These are phyloP conservation scores for Tolypocladium paradoxum DNA, from an alignment of 2,329 filamentous ascomycete species.

Conservation along the genomic window DNA sequence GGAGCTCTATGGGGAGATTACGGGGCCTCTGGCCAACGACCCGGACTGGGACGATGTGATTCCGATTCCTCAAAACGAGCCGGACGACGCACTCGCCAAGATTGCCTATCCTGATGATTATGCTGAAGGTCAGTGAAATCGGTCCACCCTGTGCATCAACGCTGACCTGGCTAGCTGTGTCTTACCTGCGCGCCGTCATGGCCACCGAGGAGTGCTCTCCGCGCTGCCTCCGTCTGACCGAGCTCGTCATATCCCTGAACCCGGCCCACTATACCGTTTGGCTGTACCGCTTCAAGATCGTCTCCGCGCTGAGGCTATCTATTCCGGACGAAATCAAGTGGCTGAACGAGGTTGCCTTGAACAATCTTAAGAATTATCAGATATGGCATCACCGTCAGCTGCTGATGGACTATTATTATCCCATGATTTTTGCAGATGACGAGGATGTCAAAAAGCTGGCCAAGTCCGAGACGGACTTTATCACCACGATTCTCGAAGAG, in stretches of 20 bases:
- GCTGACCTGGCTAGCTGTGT: slow-evolving; percentile 51
- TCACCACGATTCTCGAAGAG: slow-evolving; percentile 67
- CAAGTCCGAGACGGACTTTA: slow-evolving; percentile 61
- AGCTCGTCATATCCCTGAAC: slow-evolving; percentile 85
- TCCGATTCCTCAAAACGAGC: slow-evolving; percentile 76
- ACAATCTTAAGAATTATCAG: slow-evolving; percentile 95
- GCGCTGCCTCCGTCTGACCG: slow-evolving; percentile 69
- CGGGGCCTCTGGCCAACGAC: slow-evolving; percentile 42
- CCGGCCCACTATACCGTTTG: slow-evolving; percentile 97
- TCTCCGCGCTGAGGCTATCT: slow-evolving; percentile 55
- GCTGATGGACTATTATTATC: slow-evolving; percentile 48
- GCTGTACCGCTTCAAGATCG: slow-evolving; percentile 80
- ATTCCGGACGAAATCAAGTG: slow-evolving; percentile 67
- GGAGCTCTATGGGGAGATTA: slow-evolving; percentile 42
- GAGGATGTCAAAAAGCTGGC: slow-evolving; percentile 47
- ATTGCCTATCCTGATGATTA: slow-evolving; percentile 91
- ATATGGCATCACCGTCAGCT: slow-evolving; percentile 76
- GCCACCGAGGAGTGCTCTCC: slow-evolving; percentile 72
- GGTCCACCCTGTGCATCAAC: not conserved
- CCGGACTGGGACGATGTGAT: slow-evolving; percentile 75
- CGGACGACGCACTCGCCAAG: slow-evolving; percentile 72
- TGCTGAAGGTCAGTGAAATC: slow-evolving; percentile 50
- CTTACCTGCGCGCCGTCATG: slow-evolving; percentile 92
- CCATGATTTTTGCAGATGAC: slow-evolving; percentile 48
- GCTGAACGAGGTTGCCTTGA: slow-evolving; percentile 74